Percentiles rank a stretch among this genome's conserved stretches.
Conservation (phyloP, 768 basidiomycete genomes). For the Termitomyces sp. region DNA sequence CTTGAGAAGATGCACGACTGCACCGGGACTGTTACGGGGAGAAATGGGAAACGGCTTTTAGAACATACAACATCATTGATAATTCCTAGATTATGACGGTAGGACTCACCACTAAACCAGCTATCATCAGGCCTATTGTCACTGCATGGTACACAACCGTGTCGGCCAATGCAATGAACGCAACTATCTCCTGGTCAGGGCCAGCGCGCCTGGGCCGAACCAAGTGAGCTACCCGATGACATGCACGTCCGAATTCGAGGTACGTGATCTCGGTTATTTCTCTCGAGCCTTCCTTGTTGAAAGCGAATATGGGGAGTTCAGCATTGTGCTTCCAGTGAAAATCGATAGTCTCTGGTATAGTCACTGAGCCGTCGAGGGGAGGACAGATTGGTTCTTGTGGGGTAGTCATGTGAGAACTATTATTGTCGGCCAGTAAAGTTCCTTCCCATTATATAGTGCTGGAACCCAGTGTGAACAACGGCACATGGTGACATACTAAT, state of each 20-base stretch:
- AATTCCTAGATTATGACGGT: too few relatives aligned
- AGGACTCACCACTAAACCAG: constrained; percentile 22
- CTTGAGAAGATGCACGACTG: constrained; percentile 21
- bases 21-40: constrained; percentile 22
- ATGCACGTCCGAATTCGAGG: constrained; percentile 33
- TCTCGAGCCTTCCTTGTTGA: constrained; percentile 10
- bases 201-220: constrained; percentile 22
- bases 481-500: too few relatives aligned
- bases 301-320: constrained; percentile 14
- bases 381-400: constrained; percentile 8
- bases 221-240: constrained; percentile 28
- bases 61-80: background rate
- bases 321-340: constrained; percentile 18
- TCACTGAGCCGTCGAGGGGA: constrained; percentile 10
- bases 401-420: background rate
- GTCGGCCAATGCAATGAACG: constrained; percentile 22
- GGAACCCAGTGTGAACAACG: background rate
- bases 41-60: constrained; percentile 27
- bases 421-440: background rate
- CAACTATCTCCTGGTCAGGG: constrained; percentile 19
- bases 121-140: constrained; percentile 22
- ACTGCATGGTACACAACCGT: constrained; percentile 30
- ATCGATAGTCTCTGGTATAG: constrained; percentile 15
- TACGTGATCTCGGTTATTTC: constrained; percentile 21
- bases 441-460: background rate